Conservation (phyloP, 257 asterid genomes). For the Fraxinus anomala region DNA sequence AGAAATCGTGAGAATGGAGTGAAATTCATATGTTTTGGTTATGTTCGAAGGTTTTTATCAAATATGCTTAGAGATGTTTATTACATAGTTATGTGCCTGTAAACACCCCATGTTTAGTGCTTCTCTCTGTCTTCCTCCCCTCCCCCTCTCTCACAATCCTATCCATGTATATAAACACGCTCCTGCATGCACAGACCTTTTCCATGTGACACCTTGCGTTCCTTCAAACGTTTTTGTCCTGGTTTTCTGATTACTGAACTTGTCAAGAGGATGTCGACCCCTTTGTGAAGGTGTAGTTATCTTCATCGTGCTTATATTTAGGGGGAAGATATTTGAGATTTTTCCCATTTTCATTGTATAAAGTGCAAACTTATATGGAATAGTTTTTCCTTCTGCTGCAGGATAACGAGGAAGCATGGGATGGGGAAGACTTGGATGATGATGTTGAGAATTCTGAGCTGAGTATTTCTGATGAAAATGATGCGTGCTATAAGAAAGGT, state of each 20-base stretch:
- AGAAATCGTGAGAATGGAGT: neutral
- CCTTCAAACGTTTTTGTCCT: neutral
- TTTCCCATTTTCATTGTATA: slow-evolving; percentile 4
- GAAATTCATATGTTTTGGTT: neutral
- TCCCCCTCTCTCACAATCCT: neutral
- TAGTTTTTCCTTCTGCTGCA: slow-evolving; percentile 37
- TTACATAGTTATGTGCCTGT: neutral
- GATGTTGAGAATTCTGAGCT: slow-evolving; percentile 85
- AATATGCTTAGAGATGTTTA: neutral
- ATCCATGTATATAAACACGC: neutral
- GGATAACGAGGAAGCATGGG: slow-evolving; percentile 89
- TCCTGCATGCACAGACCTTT: neutral
- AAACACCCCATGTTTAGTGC: neutral
- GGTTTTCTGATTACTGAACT: slow-evolving; percentile 1
- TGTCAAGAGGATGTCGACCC: slow-evolving; percentile 3
- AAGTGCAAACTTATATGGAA: slow-evolving; percentile 22
- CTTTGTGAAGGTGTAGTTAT: neutral
- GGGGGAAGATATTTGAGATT: slow-evolving; percentile 12
- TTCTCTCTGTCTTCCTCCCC: neutral
- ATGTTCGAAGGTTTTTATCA: neutral
- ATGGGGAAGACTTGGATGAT: slow-evolving; percentile 80
- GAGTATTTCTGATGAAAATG: slow-evolving; percentile 78
- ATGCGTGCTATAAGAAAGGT: slow-evolving; percentile 47
- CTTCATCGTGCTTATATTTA: neutral
- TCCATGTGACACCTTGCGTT: neutral